These are phyloP conservation scores for Colletotrichum sublineola DNA, from an alignment of 2,329 filamentous ascomycete species.

Conservation along the genomic window DNA sequence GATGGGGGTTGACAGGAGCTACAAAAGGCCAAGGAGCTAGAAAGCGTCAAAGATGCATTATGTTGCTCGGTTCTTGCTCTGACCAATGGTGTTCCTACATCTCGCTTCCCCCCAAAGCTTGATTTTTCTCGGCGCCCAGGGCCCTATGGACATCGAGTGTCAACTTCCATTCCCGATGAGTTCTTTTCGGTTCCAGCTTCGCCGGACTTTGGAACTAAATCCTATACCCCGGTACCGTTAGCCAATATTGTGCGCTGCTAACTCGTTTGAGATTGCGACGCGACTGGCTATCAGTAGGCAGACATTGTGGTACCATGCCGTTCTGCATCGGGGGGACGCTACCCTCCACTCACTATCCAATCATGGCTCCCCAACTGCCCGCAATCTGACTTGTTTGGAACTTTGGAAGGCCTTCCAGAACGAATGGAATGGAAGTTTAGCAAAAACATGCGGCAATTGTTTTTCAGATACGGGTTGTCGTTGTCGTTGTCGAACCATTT, in stretches of 20 bases:
- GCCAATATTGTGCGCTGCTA: not conserved
- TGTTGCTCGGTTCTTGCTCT: slow-evolving; percentile 15
- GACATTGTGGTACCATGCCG: slow-evolving; percentile 2
- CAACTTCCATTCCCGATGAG: slow-evolving; percentile 1
- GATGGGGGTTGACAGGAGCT: slow-evolving; percentile 6
- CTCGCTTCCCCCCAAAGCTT: slow-evolving; percentile 23
- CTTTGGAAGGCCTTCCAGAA: slow-evolving; percentile 27
- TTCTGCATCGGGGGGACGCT: slow-evolving; percentile 3
- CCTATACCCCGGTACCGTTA: not conserved
- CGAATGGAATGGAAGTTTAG: not conserved
- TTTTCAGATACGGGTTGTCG: slow-evolving; percentile 1
- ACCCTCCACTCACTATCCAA: slow-evolving; percentile 24
- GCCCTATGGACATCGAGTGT: not conserved
- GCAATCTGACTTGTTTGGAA: not conserved
- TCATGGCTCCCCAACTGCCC: not conserved
- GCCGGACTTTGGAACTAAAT: not conserved
- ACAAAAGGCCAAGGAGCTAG: slow-evolving; percentile 10
- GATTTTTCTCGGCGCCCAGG: slow-evolving; percentile 30
- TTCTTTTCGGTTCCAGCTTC: not conserved
- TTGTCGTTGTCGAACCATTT: not conserved
- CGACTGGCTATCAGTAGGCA: not conserved
- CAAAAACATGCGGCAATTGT: slow-evolving; percentile 21
- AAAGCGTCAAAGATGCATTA: slow-evolving; percentile 8
- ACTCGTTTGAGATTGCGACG: slow-evolving; percentile 9
- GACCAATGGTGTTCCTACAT: slow-evolving; percentile 16